A percentile compares a stretch with the other conserved stretches of the same genome.
Evolutionary conservation across 2,329 filamentous ascomycete species (phyloP).

Genomic region (Pseudocercospora cruenta): DNA sequence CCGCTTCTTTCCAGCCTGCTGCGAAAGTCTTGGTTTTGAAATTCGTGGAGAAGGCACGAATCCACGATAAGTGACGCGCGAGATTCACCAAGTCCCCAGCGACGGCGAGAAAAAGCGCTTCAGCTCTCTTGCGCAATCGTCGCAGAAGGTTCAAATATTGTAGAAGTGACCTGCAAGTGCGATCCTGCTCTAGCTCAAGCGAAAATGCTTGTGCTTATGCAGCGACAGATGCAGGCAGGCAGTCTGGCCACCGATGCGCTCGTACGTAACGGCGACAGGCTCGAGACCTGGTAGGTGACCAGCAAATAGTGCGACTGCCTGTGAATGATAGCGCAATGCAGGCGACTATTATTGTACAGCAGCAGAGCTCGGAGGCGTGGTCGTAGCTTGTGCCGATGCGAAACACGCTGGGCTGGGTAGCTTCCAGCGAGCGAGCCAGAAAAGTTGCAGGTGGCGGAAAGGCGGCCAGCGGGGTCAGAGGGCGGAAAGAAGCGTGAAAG

Average conservation of each 20-base stretch:
- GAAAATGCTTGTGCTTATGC: not conserved
- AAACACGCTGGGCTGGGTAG: not conserved
- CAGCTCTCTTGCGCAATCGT: not conserved
- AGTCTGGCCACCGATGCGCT: not conserved
- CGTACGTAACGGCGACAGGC: not conserved
- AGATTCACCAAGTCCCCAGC: not conserved
- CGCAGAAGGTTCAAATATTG: not conserved
- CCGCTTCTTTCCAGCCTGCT: not conserved
- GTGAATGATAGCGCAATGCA: not conserved
- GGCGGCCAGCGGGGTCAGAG: slow-evolving; percentile 1
- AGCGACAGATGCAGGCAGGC: not conserved
- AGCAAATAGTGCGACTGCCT: not conserved
- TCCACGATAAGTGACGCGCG: not conserved
- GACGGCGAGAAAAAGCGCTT: not conserved
- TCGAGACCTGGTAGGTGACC: not conserved
- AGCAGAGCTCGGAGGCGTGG: not conserved
- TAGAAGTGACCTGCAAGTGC: not conserved
- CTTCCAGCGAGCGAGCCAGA: not conserved
- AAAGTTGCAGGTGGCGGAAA: not conserved
- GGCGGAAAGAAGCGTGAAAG: not conserved
- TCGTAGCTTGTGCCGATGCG: not conserved
- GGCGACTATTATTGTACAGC: not conserved
- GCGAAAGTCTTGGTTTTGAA: not conserved
- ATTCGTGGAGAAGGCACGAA: slow-evolving; percentile 1
- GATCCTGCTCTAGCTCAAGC: not conserved